Percentiles rank a stretch among this genome's conserved stretches.
Conservation (phyloP, 2,329 filamentous ascomycete genomes). For the Domatiomyces catenatus region DNA sequence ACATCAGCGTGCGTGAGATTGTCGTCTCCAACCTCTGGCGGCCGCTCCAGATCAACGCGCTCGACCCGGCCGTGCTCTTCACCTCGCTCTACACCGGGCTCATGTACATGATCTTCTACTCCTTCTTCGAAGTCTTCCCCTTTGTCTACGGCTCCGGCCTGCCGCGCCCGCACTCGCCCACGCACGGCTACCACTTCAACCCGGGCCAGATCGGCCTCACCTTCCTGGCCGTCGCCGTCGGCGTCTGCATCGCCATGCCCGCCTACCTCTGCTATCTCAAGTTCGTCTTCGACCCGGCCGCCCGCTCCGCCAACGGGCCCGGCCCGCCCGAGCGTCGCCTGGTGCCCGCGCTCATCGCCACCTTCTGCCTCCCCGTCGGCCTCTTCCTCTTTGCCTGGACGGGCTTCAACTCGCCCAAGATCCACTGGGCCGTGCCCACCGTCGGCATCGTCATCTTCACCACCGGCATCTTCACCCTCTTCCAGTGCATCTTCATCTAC, state of each 20-base stretch:
- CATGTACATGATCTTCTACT: conserved; percentile 35
- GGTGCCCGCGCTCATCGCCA: conserved; percentile 38
- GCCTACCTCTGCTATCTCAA: conserved; percentile 38
- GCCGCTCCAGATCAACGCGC: conserved; percentile 42
- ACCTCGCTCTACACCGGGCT: conserved; percentile 47
- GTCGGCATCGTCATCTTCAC: conserved; percentile 29
- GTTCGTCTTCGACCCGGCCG: conserved; percentile 37
- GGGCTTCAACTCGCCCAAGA: conserved; percentile 11
- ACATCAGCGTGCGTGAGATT: conserved; percentile 33
- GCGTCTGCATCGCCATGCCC: conserved; percentile 37
- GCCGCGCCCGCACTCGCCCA: conserved; percentile 13
- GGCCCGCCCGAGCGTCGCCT: conserved; percentile 36
- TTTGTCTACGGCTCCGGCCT: conserved; percentile 40
- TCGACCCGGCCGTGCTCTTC: conserved; percentile 48
- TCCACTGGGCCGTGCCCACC: conserved; percentile 27
- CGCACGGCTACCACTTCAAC: conserved; percentile 43
- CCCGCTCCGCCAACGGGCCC: conserved; percentile 21
- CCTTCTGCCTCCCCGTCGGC: conserved; percentile 38
- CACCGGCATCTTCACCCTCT: conserved; percentile 24
- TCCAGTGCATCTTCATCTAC: conserved; percentile 31
- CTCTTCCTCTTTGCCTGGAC: conserved; percentile 38
- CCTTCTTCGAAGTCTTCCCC: conserved; percentile 53
- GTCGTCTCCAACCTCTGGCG: conserved; percentile 42
- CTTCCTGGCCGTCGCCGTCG: conserved; percentile 45
- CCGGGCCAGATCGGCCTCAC: conserved; percentile 43